phyloP scores from a whole-genome alignment of 208 protist species.

The Hexamita inflata region DNA sequence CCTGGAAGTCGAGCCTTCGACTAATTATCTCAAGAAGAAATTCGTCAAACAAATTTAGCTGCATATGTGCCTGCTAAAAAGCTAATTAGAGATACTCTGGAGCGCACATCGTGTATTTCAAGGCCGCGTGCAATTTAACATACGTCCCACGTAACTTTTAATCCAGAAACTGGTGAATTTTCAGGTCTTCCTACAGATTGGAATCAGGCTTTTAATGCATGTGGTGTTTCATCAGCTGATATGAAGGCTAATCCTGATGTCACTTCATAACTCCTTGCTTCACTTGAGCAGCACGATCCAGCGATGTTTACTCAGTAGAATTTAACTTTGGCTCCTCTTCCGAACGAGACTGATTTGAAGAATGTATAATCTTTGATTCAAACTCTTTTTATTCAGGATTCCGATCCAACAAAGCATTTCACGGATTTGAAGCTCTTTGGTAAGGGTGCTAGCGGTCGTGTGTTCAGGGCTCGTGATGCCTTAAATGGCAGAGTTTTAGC shows the following conservation, averaged over 20 bases:
- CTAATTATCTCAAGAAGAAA: too few relatives aligned
- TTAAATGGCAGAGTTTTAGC: conserved; percentile 17
- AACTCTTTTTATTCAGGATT: neutral
- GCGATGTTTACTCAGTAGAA: neutral
- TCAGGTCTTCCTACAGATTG: too few relatives aligned
- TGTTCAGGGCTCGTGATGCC: conserved; percentile 3
- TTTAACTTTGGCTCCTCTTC: neutral
- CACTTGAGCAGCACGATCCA: neutral
- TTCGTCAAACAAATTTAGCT: too few relatives aligned
- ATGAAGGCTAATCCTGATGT: neutral
- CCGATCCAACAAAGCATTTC: neutral
- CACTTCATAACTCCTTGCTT: neutral
- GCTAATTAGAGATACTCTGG: too few relatives aligned
- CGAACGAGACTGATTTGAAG: neutral
- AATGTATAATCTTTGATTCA: neutral
- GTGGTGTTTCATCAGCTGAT: neutral
- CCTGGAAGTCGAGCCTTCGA: too few relatives aligned
- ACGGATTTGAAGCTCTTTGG: neutral
- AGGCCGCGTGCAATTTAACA: too few relatives aligned
- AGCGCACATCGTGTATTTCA: too few relatives aligned
- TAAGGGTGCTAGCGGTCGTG: conserved; percentile 19
- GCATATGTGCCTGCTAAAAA: too few relatives aligned
- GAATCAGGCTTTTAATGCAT: too few relatives aligned
- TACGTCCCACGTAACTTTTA: too few relatives aligned
- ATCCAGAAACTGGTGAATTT: too few relatives aligned